These are phyloP conservation scores for Coleophoma eucalyptorum DNA, from an alignment of 2,329 filamentous ascomycete species.

Conservation along the genomic window DNA sequence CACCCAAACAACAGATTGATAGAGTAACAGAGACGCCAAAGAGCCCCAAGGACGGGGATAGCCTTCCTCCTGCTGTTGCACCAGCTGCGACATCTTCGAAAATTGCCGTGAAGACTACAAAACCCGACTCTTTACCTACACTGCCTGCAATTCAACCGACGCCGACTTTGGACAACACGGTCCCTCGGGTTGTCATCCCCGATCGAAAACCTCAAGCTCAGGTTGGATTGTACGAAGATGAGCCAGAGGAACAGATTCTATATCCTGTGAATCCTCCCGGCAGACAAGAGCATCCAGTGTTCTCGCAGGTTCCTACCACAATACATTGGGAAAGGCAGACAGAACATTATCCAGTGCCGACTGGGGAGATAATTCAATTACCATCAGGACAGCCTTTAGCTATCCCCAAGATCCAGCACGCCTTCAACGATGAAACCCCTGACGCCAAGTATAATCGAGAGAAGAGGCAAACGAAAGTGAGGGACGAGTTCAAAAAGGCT, in stretches of 20 bases:
- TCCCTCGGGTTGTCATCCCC: slow-evolving; percentile 20
- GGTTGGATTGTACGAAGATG: slow-evolving; percentile 10
- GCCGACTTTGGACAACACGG: slow-evolving; percentile 2
- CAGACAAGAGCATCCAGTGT: slow-evolving; percentile 17
- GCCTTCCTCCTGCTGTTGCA: not conserved
- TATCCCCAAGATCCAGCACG: slow-evolving; percentile 74
- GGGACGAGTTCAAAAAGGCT: slow-evolving; percentile 68
- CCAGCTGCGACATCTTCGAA: not conserved
- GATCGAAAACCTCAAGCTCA: slow-evolving; percentile 16
- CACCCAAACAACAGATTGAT: not conserved
- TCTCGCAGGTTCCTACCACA: slow-evolving; percentile 13
- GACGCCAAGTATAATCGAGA: slow-evolving; percentile 58
- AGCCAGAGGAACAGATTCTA: slow-evolving; percentile 11
- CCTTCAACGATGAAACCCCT: slow-evolving; percentile 63
- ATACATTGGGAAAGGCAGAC: slow-evolving; percentile 71
- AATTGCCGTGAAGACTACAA: not conserved
- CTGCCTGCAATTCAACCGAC: not conserved
- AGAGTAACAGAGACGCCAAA: slow-evolving; percentile 2
- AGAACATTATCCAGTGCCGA: slow-evolving; percentile 74
- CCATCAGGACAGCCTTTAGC: slow-evolving; percentile 66
- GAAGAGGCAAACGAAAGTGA: slow-evolving; percentile 63
- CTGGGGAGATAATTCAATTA: slow-evolving; percentile 67
- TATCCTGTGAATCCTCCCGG: slow-evolving; percentile 23
- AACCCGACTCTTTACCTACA: not conserved
- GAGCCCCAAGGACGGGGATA: slow-evolving; percentile 1